phyloP scores from a whole-genome alignment of 1,139 yeast species.

The Yamadazyma dendronema region DNA sequence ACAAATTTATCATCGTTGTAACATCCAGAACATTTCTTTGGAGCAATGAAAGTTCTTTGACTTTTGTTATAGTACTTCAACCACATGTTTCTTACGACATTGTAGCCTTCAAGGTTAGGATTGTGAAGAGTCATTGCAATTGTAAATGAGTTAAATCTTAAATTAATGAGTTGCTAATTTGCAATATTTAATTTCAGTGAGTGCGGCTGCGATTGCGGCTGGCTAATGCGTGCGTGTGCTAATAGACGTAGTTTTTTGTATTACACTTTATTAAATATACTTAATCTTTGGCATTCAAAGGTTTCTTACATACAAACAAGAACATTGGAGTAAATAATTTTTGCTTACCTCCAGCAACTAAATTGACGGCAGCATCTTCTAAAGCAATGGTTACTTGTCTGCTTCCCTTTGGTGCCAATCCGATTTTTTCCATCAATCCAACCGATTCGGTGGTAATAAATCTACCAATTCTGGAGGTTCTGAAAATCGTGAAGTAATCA shows the following conservation, averaged over 20 bases:
- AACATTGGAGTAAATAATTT: conserved; percentile 95
- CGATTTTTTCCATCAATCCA: conserved; percentile 75
- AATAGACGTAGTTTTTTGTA: background rate
- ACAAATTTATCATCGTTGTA: conserved; percentile 57
- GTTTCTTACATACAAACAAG: conserved; percentile 85
- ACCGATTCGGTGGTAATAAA: conserved; percentile 77
- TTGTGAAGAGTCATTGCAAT: conserved; percentile 26
- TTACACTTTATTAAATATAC: too few relatives aligned
- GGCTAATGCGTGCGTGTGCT: background rate
- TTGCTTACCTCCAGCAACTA: conserved; percentile 89
- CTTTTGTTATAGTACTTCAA: conserved; percentile 43
- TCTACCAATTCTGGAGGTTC: conserved; percentile 90
- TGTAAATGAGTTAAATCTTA: background rate
- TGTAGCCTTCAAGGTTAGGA: conserved; percentile 54
- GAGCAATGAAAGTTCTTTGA: conserved; percentile 43
- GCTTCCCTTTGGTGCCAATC: conserved; percentile 93
- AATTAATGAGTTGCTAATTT: background rate
- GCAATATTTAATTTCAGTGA: too few relatives aligned
- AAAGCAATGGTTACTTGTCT: conserved; percentile 86
- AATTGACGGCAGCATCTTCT: conserved; percentile 95
- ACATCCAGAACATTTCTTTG: conserved; percentile 45
- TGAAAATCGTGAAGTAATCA: conserved; percentile 81
- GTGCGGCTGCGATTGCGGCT: too few relatives aligned
- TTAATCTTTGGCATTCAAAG: conserved; percentile 26
- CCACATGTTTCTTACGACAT: conserved; percentile 47